phyloP scores from a whole-genome alignment of 176 grass and related monocot genomes.

The Oryza brachyantha region DNA sequence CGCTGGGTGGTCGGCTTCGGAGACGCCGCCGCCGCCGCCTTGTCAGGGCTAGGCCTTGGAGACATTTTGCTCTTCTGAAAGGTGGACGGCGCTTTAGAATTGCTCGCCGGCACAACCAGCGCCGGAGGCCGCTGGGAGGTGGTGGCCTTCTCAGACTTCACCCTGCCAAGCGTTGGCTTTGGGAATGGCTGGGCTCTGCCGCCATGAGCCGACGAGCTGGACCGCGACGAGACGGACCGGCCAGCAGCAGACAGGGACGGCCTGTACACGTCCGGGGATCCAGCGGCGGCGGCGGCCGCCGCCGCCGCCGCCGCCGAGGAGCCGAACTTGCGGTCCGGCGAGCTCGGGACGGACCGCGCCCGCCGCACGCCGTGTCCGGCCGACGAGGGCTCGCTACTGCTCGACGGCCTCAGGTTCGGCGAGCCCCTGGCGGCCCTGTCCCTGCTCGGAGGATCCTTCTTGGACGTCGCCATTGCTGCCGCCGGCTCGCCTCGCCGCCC shows the following conservation, averaged over 20 bases:
- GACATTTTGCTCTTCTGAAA: conserved; percentile 40
- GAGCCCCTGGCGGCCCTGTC: conserved; percentile 32
- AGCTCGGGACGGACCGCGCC: conserved; percentile 35
- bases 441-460: conserved; percentile 36
- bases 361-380: conserved; percentile 14
- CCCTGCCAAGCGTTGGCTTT: conserved; percentile 29
- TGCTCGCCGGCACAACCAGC: background rate
- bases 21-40: background rate
- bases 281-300: conserved; percentile 1
- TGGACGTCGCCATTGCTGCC: conserved; percentile 47
- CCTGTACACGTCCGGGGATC: background rate
- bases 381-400: conserved; percentile 39
- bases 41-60: conserved; percentile 22
- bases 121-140: conserved; percentile 10
- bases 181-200: conserved; percentile 18
- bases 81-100: conserved; percentile 19
- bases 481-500: conserved; percentile 37
- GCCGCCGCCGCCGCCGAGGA: background rate
- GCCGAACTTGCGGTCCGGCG: conserved; percentile 38
- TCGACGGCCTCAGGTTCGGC: conserved; percentile 33
- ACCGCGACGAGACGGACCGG: conserved; percentile 18
- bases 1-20: conserved; percentile 22
- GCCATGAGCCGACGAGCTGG: conserved; percentile 29
- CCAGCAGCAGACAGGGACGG: conserved; percentile 16
- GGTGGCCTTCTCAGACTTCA: conserved; percentile 33